These are phyloP conservation scores for Ceriops decandra DNA, from an alignment of 345 rosid species.

Conservation along the genomic window DNA sequence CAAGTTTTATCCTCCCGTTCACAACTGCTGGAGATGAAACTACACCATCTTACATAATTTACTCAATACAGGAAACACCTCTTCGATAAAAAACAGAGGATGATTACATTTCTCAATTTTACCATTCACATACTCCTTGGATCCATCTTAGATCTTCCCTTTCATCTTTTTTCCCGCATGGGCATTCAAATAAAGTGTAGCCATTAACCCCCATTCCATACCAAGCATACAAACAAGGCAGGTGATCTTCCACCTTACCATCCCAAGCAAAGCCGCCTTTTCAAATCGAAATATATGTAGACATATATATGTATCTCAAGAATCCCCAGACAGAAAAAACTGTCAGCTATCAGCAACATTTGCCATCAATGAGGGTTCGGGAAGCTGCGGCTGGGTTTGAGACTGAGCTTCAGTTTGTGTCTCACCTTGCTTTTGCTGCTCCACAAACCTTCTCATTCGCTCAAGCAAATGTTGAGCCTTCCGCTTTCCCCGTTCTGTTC, in stretches of 20 bases:
- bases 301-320: neutral
- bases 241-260: constrained; percentile 56
- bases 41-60: constrained; percentile 2
- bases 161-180: constrained; percentile 12
- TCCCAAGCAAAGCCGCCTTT: constrained; percentile 24
- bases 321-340: constrained; percentile 3
- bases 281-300: neutral
- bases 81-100: constrained; percentile 49
- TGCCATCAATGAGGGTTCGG: constrained; percentile 25
- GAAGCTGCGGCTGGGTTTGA: constrained; percentile 29
- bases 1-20: neutral
- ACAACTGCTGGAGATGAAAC: neutral
- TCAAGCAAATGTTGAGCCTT: constrained; percentile 90
- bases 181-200: constrained; percentile 7
- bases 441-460: constrained; percentile 63
- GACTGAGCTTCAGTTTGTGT: constrained; percentile 35
- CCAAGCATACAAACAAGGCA: constrained; percentile 28
- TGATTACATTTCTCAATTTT: constrained; percentile 34
- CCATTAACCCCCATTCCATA: constrained; percentile 23
- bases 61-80: constrained; percentile 37
- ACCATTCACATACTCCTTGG: constrained; percentile 15
- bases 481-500: constrained; percentile 90
- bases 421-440: constrained; percentile 64
- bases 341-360: constrained; percentile 44
- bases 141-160: constrained; percentile 2